Evolutionary conservation across 2,329 filamentous ascomycete species (phyloP).

Genomic region (Pseudogymnoascus sp.): DNA sequence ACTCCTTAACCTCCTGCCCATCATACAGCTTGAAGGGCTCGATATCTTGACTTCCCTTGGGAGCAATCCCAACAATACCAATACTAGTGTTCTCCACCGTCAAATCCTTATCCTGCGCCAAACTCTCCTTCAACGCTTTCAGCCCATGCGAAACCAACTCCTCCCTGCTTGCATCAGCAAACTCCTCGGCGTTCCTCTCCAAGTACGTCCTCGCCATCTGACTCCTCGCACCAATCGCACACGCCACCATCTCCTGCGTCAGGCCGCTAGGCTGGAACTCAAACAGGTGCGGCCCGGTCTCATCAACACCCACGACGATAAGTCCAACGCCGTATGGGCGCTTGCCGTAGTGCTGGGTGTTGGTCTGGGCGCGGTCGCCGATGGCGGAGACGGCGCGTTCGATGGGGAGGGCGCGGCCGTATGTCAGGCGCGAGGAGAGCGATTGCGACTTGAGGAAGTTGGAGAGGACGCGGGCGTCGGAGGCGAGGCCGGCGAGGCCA

Average conservation of each 20-base stretch:
- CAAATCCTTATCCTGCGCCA: conserved; percentile 95
- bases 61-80: conserved; percentile 63
- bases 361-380: conserved; percentile 91
- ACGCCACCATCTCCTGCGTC: conserved; percentile 95
- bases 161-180: conserved; percentile 66
- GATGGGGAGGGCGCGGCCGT: conserved; percentile 86
- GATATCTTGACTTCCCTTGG: conserved; percentile 42
- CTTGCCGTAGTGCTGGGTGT: conserved; percentile 96
- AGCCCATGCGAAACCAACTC: conserved; percentile 87
- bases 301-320: conserved; percentile 87
- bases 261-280: conserved; percentile 96
- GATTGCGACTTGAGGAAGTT: conserved; percentile 99
- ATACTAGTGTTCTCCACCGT: conserved; percentile 96
- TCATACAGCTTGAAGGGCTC: conserved; percentile 89
- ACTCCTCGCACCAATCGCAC: conserved; percentile 88
- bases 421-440: conserved; percentile 88
- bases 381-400: conserved; percentile 85
- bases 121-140: conserved; percentile 83
- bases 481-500: conserved; percentile 91
- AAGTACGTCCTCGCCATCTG: conserved; percentile 98
- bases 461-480: conserved; percentile 95
- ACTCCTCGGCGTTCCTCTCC: conserved; percentile 81
- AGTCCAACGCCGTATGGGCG: conserved; percentile 93
- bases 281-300: conserved; percentile 88
- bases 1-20: conserved; percentile 74